These are phyloP conservation scores for Ophiosphaerella narmari DNA, from an alignment of 2,329 filamentous ascomycete species.

Conservation along the genomic window DNA sequence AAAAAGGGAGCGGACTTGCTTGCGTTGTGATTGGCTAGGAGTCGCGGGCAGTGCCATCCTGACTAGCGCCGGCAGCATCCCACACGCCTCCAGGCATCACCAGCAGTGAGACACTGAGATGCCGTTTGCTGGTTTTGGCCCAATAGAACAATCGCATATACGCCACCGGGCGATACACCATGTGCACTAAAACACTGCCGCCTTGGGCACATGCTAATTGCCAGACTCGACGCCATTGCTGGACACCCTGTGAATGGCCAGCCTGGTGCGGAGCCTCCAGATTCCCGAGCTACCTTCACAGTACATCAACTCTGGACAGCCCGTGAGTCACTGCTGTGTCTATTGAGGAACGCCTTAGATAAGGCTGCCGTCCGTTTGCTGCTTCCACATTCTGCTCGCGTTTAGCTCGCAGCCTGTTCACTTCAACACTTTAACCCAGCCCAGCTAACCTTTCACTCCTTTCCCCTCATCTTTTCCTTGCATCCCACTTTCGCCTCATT, in stretches of 20 bases:
- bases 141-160: neutral
- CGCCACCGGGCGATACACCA: neutral
- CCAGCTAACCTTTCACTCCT: too few relatives aligned
- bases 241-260: neutral
- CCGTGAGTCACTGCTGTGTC: constrained; percentile 1
- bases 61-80: neutral
- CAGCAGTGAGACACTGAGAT: neutral
- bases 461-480: too few relatives aligned
- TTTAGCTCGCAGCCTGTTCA: neutral
- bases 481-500: too few relatives aligned
- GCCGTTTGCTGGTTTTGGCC: too few relatives aligned
- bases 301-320: neutral
- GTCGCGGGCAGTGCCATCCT: neutral
- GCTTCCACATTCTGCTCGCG: neutral
- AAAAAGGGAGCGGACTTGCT: constrained; percentile 6
- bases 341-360: neutral
- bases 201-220: neutral
- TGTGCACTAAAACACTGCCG: neutral
- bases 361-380: neutral
- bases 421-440: neutral
- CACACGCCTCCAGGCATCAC: neutral
- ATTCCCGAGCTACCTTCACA: neutral
- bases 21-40: constrained; percentile 1
- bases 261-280: neutral
- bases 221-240: too few relatives aligned